Percentiles rank a stretch among this genome's conserved stretches.
Conservation (phyloP, 176 grass and related monocot species). For the Carex littledalei region DNA sequence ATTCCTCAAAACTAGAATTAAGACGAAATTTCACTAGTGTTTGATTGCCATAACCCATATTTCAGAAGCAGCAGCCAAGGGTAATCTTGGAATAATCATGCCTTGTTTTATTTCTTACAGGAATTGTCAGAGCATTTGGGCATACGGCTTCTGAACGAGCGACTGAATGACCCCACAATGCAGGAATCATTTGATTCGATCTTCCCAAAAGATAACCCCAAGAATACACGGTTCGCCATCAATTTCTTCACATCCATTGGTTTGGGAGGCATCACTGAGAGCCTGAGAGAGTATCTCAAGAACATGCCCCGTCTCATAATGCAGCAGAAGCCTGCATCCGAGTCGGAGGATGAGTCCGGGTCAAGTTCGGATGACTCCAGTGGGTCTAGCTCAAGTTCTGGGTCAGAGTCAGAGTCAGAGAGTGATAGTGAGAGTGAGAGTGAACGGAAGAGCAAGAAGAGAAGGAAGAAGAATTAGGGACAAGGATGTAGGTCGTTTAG, state of each 20-base stretch:
- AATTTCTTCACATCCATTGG: slow-evolving; percentile 96
- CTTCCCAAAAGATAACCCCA: slow-evolving; percentile 90
- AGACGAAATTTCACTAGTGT: background rate
- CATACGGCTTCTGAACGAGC: slow-evolving; percentile 77
- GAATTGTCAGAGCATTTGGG: slow-evolving; percentile 86
- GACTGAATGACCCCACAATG: slow-evolving; percentile 82
- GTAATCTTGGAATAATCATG: background rate
- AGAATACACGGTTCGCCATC: slow-evolving; percentile 85
- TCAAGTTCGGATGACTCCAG: slow-evolving; percentile 34
- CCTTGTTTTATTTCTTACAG: slow-evolving; percentile 32
- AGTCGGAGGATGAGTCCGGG: slow-evolving; percentile 46
- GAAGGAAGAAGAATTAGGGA: slow-evolving; percentile 43
- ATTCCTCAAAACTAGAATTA: background rate
- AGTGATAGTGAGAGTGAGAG: slow-evolving; percentile 55
- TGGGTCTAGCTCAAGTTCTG: slow-evolving; percentile 30
- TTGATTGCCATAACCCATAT: background rate
- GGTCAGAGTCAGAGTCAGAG: slow-evolving; percentile 33
- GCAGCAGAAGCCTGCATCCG: slow-evolving; percentile 57
- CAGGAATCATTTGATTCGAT: slow-evolving; percentile 71
- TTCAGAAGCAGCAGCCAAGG: background rate
- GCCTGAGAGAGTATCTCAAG: slow-evolving; percentile 79
- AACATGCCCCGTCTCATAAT: slow-evolving; percentile 97
- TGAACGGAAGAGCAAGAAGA: slow-evolving; percentile 46
- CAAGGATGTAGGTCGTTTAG: background rate
- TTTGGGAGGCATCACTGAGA: slow-evolving; percentile 86